Evolutionary conservation across 176 grass and related monocot species (phyloP).

Genomic region (Oryza meyeriana): DNA sequence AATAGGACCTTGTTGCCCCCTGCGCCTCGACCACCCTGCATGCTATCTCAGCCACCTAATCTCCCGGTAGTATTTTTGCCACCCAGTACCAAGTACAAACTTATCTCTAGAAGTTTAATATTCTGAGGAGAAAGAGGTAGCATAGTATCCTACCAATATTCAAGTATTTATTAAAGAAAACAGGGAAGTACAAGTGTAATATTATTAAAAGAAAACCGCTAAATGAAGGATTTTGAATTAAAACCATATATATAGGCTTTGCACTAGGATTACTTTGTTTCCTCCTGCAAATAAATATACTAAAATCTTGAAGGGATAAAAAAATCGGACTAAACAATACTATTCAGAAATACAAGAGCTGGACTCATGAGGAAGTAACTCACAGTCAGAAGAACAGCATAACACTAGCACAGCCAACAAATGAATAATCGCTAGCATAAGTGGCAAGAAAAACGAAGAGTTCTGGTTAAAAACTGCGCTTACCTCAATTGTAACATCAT

Average conservation of each 20-base stretch:
- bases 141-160: background rate
- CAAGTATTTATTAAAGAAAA: background rate
- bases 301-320: background rate
- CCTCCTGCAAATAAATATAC: background rate
- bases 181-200: background rate
- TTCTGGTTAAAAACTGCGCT: background rate
- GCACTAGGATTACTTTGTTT: background rate
- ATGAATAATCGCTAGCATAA: background rate
- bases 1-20: too few relatives aligned
- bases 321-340: background rate
- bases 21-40: too few relatives aligned
- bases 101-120: background rate
- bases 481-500: slow-evolving; percentile 83
- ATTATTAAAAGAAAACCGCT: background rate
- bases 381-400: background rate
- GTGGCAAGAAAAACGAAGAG: background rate
- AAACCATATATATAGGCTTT: slow-evolving; percentile 7
- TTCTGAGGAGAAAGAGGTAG: background rate
- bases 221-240: background rate
- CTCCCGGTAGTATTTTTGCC: background rate
- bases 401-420: slow-evolving; percentile 1
- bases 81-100: background rate
- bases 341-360: background rate
- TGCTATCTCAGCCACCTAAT: background rate
- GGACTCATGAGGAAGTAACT: background rate